Conservation (phyloP, 371 early-diverging fungal genomes). For the Scutellospora calospora region DNA sequence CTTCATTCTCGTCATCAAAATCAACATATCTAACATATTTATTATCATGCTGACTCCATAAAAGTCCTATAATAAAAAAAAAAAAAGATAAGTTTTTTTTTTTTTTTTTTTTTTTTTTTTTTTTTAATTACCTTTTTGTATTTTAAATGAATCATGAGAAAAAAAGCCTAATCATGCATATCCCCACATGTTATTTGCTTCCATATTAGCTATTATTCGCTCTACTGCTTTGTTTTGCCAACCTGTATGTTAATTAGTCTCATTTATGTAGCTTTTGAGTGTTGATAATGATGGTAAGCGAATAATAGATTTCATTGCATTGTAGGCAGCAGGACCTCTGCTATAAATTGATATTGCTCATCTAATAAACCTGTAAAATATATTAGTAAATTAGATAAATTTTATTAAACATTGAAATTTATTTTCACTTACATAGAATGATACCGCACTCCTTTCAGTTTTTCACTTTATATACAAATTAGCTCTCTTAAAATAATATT, state of each 20-base stretch:
- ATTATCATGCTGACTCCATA: background rate
- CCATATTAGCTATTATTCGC: background rate
- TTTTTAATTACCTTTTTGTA: conserved; percentile 8
- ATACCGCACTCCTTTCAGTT: conserved; percentile 7
- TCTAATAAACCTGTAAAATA: background rate
- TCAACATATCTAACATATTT: conserved; percentile 3
- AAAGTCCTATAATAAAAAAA: background rate
- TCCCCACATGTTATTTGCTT: background rate
- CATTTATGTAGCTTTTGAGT: conserved; percentile 17
- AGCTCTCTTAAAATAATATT: conserved; percentile 15
- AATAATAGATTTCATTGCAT: background rate
- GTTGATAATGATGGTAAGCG: conserved; percentile 9
- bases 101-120: background rate
- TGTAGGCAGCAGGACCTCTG: background rate
- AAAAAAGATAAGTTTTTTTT: background rate
- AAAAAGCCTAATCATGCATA: background rate
- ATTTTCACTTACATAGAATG: background rate
- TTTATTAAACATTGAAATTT: background rate
- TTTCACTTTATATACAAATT: background rate
- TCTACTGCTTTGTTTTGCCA: background rate
- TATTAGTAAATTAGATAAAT: background rate
- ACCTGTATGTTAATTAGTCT: background rate
- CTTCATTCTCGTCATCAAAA: background rate
- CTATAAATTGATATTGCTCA: conserved; percentile 8
- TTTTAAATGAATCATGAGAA: conserved; percentile 24